Base-by-base conservation (phyloP, 768 basidiomycete species). In the Podaxis sp. region DNA sequence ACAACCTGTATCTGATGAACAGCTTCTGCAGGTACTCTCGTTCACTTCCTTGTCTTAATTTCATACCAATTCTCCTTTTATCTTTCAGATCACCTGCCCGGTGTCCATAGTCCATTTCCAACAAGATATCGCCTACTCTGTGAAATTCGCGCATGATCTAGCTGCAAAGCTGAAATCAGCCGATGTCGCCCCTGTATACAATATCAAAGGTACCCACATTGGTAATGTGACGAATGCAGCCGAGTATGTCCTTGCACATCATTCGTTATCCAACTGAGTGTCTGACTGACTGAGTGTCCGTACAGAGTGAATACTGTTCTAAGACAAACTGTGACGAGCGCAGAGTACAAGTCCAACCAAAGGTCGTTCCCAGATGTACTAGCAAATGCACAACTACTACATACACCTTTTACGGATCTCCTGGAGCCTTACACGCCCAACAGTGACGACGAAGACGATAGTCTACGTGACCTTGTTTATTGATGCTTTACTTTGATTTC, bases 181-280 rank as follows among this genome's bases (percentile, higher is more conserved):
- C 8, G 70, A 70, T 2, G 66, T 72, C 1, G 22, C 63, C 3
- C 47, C 63, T 2, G 68, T 70, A 2, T 57, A 68, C 55, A 51
- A 66, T 24, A 67, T 76, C 1, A 65, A 67, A 15, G 73, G 70
- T 4, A 65, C 76, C n/a, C 75, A 76, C 60, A 73, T 69, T 36
- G 72, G 66, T 4, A 64, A 64, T 46, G 61, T 74, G 8, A 69
- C 71, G 5, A 63, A 72, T 59, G 66, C 68, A 3, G 57, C 67
- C 43, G 54, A 59, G 75, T 75, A 59, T 12, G 70, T 66, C 15
- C 43, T 5, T n/a, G 41, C n/a, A n/a, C 9, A 19, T 37, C 6
- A 29, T 33, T 43, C 9, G 24, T 13, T 8, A 9, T 24, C 27
- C n/a, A 27, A 29, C 24, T 33, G 43, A 57, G 4, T 19, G n/a